Percentiles rank a stretch among this genome's conserved stretches.
Conservation (phyloP, 2,329 filamentous ascomycete genomes). For the Trichophaea hybrida region DNA sequence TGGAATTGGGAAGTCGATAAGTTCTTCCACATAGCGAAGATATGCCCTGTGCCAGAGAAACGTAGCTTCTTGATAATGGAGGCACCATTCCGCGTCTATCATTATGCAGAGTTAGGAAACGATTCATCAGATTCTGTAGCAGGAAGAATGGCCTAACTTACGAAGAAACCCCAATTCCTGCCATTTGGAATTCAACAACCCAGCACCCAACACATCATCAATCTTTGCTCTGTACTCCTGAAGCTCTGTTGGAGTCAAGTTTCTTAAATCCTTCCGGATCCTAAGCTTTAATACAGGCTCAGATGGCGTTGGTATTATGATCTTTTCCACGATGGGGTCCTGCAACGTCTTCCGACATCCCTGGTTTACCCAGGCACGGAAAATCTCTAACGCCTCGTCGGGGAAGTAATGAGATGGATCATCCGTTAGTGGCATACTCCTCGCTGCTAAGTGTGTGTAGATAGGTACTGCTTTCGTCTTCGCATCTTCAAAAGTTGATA, state of each 20-base stretch:
- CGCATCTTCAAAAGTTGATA: slow-evolving; percentile 1
- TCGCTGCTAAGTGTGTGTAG: slow-evolving; percentile 9
- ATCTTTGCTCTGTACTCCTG: slow-evolving; percentile 9
- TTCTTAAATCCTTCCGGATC: slow-evolving; percentile 12
- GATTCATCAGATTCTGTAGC: background rate
- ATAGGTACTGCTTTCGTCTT: slow-evolving; percentile 9
- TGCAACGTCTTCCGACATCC: slow-evolving; percentile 2
- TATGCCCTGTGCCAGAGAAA: slow-evolving; percentile 17
- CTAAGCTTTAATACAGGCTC: background rate
- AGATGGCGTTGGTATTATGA: slow-evolving; percentile 5
- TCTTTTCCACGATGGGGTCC: background rate
- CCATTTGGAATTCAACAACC: slow-evolving; percentile 8
- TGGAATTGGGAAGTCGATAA: slow-evolving; percentile 13
- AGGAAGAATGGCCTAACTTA: background rate
- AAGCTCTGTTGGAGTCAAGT: slow-evolving; percentile 8
- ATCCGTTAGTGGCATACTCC: slow-evolving; percentile 14
- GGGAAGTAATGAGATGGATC: slow-evolving; percentile 13
- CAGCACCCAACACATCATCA: slow-evolving; percentile 9
- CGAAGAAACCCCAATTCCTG: slow-evolving; percentile 14
- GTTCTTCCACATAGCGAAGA: slow-evolving; percentile 14
- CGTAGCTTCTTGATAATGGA: slow-evolving; percentile 18
- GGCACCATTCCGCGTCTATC: slow-evolving; percentile 13
- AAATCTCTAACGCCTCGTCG: slow-evolving; percentile 10
- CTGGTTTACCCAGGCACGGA: slow-evolving; percentile 15
- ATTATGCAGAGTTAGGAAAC: background rate